Conservation (phyloP, 345 rosid genomes). For the Sonneratia caseolaris region DNA sequence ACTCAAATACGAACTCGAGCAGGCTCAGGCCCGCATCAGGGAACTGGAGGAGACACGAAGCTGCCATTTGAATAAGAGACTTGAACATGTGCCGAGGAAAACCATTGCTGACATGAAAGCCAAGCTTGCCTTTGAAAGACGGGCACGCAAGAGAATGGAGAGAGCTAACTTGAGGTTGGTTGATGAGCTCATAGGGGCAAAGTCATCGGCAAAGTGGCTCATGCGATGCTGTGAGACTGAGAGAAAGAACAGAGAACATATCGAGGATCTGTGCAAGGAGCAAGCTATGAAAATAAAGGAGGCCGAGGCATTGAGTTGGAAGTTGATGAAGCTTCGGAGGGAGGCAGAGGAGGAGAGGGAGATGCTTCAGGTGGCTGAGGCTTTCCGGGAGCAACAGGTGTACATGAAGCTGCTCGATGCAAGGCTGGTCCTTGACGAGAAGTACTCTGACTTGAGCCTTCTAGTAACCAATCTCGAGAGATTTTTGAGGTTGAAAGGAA, state of each 20-base stretch:
- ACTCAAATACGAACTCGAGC: slow-evolving; percentile 56
- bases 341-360: slow-evolving; percentile 75
- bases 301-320: slow-evolving; percentile 57
- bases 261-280: slow-evolving; percentile 81
- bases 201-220: slow-evolving; percentile 41
- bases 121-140: slow-evolving; percentile 54
- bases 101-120: slow-evolving; percentile 54
- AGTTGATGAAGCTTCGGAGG: slow-evolving; percentile 46
- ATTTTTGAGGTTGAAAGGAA: slow-evolving; percentile 29
- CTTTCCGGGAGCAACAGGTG: slow-evolving; percentile 89
- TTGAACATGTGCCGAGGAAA: slow-evolving; percentile 63
- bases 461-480: slow-evolving; percentile 52
- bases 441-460: slow-evolving; percentile 45
- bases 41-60: slow-evolving; percentile 59
- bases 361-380: slow-evolving; percentile 92
- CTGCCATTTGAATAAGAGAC: slow-evolving; percentile 55
- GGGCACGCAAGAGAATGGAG: slow-evolving; percentile 57
- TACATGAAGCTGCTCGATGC: slow-evolving; percentile 89
- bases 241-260: slow-evolving; percentile 52
- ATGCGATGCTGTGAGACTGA: slow-evolving; percentile 59
- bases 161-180: slow-evolving; percentile 55
- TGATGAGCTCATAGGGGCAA: slow-evolving; percentile 62
- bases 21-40: slow-evolving; percentile 44
- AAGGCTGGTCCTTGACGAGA: slow-evolving; percentile 42
- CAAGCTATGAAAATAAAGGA: slow-evolving; percentile 81